These are phyloP conservation scores for Eimeria praecox DNA, from an alignment of 169 alveolate genomes.

Conservation along the genomic window DNA sequence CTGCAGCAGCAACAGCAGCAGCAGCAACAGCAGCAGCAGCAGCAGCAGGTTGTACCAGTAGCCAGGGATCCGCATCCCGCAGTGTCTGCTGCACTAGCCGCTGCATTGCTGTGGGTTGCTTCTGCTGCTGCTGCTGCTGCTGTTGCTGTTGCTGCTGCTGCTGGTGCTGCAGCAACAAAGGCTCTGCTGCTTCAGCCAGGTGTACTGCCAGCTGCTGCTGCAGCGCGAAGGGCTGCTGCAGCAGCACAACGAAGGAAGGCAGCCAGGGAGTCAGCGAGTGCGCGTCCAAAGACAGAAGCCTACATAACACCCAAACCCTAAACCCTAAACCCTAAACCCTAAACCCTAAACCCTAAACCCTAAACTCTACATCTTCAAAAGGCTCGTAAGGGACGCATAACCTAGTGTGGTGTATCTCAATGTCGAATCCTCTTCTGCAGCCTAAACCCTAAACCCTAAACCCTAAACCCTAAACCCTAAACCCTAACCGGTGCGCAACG, in stretches of 20 bases:
- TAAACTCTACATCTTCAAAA: neutral
- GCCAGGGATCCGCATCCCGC: constrained; percentile 30
- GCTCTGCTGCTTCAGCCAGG: constrained; percentile 51
- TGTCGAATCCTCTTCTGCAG: no score
- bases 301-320: constrained; percentile 8
- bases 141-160: constrained; percentile 50
- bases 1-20: constrained; percentile 6
- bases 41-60: neutral
- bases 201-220: constrained; percentile 35
- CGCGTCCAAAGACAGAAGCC: constrained; percentile 18
- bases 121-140: constrained; percentile 39
- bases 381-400: no score
- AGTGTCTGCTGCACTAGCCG: constrained; percentile 61
- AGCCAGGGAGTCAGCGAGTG: constrained; percentile 34
- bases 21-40: constrained; percentile 15
- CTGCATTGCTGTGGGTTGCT: constrained; percentile 22
- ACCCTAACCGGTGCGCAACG: constrained; percentile 46
- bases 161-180: constrained; percentile 35
- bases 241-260: constrained; percentile 5
- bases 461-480: constrained; percentile 47
- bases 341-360: constrained; percentile 24
- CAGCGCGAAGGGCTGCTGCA: constrained; percentile 55
- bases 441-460: neutral
- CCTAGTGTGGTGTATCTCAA: no score
- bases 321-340: constrained; percentile 39